These are phyloP conservation scores for Trichomonascaceae sp. DNA, from an alignment of 1,139 yeast genomes.

Conservation along the genomic window DNA sequence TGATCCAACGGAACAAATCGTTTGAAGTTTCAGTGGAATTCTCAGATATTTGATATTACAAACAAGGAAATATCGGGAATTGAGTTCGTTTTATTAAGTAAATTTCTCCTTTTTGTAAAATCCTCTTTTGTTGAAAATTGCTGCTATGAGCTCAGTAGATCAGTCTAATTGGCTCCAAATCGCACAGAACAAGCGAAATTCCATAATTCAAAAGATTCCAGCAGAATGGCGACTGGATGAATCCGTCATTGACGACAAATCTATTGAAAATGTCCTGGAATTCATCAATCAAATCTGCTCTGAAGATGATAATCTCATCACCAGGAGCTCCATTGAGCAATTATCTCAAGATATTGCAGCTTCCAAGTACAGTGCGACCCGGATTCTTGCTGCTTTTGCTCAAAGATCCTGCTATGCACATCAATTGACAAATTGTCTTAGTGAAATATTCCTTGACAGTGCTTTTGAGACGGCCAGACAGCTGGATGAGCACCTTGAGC, in stretches of 20 bases:
- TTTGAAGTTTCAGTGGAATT: background rate
- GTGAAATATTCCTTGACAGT: conserved; percentile 26
- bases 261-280: conserved; percentile 22
- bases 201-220: conserved; percentile 8
- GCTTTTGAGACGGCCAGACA: conserved; percentile 40
- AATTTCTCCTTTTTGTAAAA: background rate
- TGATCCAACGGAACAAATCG: background rate
- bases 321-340: conserved; percentile 22
- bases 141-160: background rate
- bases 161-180: background rate
- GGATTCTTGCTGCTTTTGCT: conserved; percentile 47
- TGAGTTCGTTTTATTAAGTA: too few species aligned
- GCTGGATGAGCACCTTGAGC: conserved; percentile 36
- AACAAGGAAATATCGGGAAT: background rate
- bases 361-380: conserved; percentile 40
- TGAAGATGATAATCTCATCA: conserved; percentile 24
- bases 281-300: conserved; percentile 50
- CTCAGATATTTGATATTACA: background rate
- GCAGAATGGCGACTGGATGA: conserved; percentile 9
- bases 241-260: conserved; percentile 10
- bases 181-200: background rate
- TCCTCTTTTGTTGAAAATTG: background rate
- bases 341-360: conserved; percentile 37
- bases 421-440: conserved; percentile 28
- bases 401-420: conserved; percentile 48